Evolutionary conservation across 495 filamentous ascomycete genomes (phyloP), one percentile per base, ranked within the genome.

Genomic region (Penicillium salamii): DNA sequence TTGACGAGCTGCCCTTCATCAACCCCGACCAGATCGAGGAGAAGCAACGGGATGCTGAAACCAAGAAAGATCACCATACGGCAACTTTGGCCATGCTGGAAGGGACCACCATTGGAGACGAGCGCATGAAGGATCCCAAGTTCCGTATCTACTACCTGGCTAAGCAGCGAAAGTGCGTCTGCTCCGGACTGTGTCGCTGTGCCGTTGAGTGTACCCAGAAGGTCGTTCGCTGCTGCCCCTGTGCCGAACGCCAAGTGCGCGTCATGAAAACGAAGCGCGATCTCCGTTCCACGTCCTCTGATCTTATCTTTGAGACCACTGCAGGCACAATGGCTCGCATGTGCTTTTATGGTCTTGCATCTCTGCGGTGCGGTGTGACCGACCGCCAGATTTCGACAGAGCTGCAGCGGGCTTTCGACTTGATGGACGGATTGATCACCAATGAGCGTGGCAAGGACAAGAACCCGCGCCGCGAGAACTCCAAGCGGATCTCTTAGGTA

Each of bases 81-180:
- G 63, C 63, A 2, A 51, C 64, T 5, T 32, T 68, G 21, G 69
- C 66, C 18, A 61, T 58, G 36, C 42, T 69, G 7, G 64, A 71
- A 32, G 61, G 69, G 12, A 63, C 52, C 29, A 48, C 44, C 11
- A 32, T 76, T 24, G 72, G 72, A 7, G 65, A 74, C 2, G 24
- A 59, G n/a, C 66, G 69, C 12, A 62, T 55, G n/a, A 53, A 59
- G 7, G 54, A 68, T 7, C 46, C 55, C 7, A 44, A 41, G 3
- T 52, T 43, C 12, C 37, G 37, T 3, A 46, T 66, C 15, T 45
- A 68, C 15, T 31, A 61, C 2, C 46, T 65, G 29, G 54, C 51
- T 3, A 66, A 60, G n/a, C 53, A 65, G 28, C 47, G 35, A 35
- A 72, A 67, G 35, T 76, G 72, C 35, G 60, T 70, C 24, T 76